phyloP scores from a whole-genome alignment of 306 rosid species.

The Calophaca sinica region DNA sequence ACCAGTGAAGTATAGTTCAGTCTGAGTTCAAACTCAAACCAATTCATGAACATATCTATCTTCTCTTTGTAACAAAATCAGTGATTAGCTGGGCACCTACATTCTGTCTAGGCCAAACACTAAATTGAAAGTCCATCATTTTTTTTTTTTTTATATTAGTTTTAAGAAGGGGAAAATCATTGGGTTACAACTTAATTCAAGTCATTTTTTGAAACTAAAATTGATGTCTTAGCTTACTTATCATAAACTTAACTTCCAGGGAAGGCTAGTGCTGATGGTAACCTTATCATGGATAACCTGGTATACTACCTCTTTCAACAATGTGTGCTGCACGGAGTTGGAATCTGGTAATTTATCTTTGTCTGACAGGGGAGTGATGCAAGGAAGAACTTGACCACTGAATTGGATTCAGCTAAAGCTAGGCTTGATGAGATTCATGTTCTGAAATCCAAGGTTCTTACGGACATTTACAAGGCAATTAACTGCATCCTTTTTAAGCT shows the following conservation, averaged over 20 bases:
- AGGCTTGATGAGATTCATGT: conserved; percentile 63
- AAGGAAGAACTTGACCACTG: conserved; percentile 54
- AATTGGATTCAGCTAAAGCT: conserved; percentile 76
- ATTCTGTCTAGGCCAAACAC: too few species aligned
- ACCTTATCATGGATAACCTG: conserved; percentile 49
- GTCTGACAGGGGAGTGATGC: conserved; percentile 62
- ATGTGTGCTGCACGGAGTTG: conserved; percentile 34
- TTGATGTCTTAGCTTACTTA: conserved; percentile 17
- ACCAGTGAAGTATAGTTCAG: too few species aligned
- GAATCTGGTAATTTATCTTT: conserved; percentile 45
- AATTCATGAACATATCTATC: too few species aligned
- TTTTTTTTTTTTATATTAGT: too few species aligned
- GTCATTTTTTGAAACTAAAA: conserved; percentile 40
- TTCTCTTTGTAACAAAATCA: too few species aligned
- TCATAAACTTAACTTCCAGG: conserved; percentile 51
- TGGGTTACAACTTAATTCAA: neutral
- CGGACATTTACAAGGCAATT: conserved; percentile 68
- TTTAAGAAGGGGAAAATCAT: too few species aligned
- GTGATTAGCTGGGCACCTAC: too few species aligned
- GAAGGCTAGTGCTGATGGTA: conserved; percentile 49
- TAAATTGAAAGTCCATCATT: too few species aligned
- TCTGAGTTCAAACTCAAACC: too few species aligned
- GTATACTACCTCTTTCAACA: conserved; percentile 51
- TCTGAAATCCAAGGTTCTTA: conserved; percentile 60
- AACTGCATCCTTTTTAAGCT: conserved; percentile 33